Evolutionary conservation across 1,284 basidiomycete species (phyloP), one percentile per base, ranked within the genome.

Genomic region (Cryptococcus sp.): DNA sequence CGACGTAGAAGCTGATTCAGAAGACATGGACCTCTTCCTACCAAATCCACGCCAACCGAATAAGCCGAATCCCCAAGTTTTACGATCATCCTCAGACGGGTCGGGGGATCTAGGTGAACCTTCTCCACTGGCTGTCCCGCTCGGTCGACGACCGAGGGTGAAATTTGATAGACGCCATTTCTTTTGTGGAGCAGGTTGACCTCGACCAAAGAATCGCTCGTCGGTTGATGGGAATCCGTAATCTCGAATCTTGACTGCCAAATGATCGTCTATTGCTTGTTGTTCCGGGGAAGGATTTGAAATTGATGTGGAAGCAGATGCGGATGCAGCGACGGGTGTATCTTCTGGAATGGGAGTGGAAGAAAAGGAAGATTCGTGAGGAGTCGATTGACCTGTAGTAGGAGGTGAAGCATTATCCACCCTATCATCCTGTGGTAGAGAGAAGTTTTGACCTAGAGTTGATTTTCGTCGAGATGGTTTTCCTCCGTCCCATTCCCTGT

Each of bases 181-280:
- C 18, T n/a, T 40, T 32, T n/a, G 24, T 24, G 37, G n/a, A 34
- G 25, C 45, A 28, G 13, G 16, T 14, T 28, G 51, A 0, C 54
- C 56, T 7, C 55, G 54, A 3, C 72, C 69, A n/a, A 56, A 49
- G 55, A 61, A 60, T 18, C 70, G 62, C 9, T 64, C 64, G 55
- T 74, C 72, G 2, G 52, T 42, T 2, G 48, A 16, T 2, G 57
- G 44, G 45, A 61, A 74, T 2, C 66, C 72, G 49, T 60, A 74
- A 48, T 74, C 72, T 37, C 68, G 64, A 16, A 74, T 63, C 19
- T 65, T 48, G 5, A 70, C 50, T 13, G 44, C 18, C 9, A 18
- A 32, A 7, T 25, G 37, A 41, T n/a, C 34, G 14, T 24, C 24
- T 23, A 19, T 14, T 22, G 45, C 9, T 9, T 32, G 16, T 5